A percentile compares a stretch with the other conserved stretches of the same genome.
Evolutionary conservation across 169 alveolate genomes (phyloP).

Genomic region (Fabrea salina): DNA sequence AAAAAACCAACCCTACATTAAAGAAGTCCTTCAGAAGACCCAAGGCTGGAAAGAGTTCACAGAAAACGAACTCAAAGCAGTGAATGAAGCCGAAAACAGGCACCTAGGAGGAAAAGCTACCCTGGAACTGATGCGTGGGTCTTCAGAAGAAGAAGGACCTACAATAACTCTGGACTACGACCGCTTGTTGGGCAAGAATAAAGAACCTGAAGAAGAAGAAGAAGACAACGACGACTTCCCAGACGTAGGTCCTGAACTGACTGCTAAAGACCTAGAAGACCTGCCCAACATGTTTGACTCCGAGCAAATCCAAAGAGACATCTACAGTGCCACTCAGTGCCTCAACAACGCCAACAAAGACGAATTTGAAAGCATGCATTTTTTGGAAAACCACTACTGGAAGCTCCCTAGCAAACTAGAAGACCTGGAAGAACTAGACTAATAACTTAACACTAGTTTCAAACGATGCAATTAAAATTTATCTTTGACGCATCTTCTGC

Average conservation of each 20-base stretch:
- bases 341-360: too few relatives aligned
- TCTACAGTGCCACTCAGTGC: too few relatives aligned
- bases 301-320: too few relatives aligned
- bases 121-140: neutral
- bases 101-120: neutral
- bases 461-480: too few relatives aligned
- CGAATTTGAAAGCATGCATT: too few relatives aligned
- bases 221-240: neutral
- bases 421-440: too few relatives aligned
- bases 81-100: neutral
- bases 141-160: neutral
- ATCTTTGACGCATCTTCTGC: slow-evolving; percentile 77
- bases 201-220: neutral
- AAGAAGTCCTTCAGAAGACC: neutral
- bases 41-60: neutral
- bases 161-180: neutral
- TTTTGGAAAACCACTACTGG: too few relatives aligned
- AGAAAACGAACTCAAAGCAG: neutral
- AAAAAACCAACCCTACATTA: neutral
- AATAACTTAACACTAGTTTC: too few relatives aligned
- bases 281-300: too few relatives aligned
- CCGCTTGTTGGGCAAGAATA: neutral
- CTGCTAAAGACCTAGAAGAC: too few relatives aligned
- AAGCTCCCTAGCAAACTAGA: too few relatives aligned
- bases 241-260: too few relatives aligned